Base-by-base conservation (phyloP, 1,139 yeast genomes). In the Blastobotrys buckinghamii region DNA sequence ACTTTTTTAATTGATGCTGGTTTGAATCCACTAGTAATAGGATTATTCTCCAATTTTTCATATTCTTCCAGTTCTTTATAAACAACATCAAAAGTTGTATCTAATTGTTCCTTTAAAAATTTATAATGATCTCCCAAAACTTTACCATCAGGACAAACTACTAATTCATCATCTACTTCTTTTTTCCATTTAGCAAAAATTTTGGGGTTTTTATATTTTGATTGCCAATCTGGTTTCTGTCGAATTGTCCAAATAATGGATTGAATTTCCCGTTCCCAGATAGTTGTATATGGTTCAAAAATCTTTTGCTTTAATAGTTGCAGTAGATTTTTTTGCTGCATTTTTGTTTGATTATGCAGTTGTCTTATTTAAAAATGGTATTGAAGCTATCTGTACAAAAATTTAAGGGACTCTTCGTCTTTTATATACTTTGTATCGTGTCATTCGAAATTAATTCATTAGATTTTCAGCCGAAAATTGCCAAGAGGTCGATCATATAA, bases 161-260 rank as follows among this genome's bases (percentile, higher is more conserved):
- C 42, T 9, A 20, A 22, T n/a, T 10, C 19, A 10, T 27, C n/a
- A 8, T 27, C 22, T 4, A 37, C 36, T 27, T 44, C 47, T 27
- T 44, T 22, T 29, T 38, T 37, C 47, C 47, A 44, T 20, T 44
- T 44, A 37, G 8, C 29, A 19, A 30, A 29, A 27, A 44, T 44
- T 20, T 24, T 37, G 1, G 16, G 17, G 19, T 44, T 36, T 32
- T 44, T 20, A 29, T 37, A 44, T 20, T 44, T 29, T 2, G 22
- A 1, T 41, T 36, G 32, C 47, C 47, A 44, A 20, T 44, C 29
- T n/a, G 41, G 36, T 29, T 44, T 29, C n/a, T 17, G 17, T 7
- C 47, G 42, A 17, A 44, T 36, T 16, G 10, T 20, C 15, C 20
- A 34, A 6, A 20, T 27, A 29, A 44, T 19, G 2, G n/a, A 10